Base-by-base conservation (phyloP, 192 early-diverging fungal species). In the Linnemannia zychae region DNA sequence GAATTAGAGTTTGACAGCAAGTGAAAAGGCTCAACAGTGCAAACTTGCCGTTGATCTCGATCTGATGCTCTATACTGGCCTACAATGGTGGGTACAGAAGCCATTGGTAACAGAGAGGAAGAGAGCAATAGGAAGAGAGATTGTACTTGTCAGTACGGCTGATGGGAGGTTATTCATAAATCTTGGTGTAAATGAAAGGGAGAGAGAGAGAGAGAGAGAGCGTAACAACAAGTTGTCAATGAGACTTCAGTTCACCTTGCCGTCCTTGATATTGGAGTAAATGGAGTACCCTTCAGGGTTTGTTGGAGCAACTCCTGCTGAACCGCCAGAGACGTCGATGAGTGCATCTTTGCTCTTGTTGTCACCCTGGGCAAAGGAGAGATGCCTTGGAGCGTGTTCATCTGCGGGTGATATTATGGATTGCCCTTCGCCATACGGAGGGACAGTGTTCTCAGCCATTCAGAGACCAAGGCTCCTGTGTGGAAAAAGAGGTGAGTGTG, bases 1-100 rank as follows among this genome's bases (percentile, higher is more conserved):
- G 15, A 47, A 31, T 47, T 71, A 47, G 31, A 48, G n/a, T 44
- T 44, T 24, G 22, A 20, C n/a, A 36, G 46, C 17, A 38, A 28
- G 15, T 7, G 47, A 47, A 11, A 33, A 44, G 34, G 40, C 40
- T 3, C 9, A 44, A 44, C 12, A 69, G 31, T n/a, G 12, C 3
- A 48, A 7, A 31, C 72, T 74, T 79, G 76, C 83, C 83, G 52
- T 85, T 85, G 63, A 85, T 85, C 15, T 85, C 83, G 70, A 85
- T 85, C 83, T 85, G 83, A 60, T 85, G 83, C 72, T 85, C 83
- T 37, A 85, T 73, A 75, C 83, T 85, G 47, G 67, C 83, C 83
- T 85, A 74, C 13, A 11, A 31, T 31, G 34, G 28, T 12, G 9
- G 6, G 11, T 33, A 24, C 46, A 1, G 57, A 9, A 24, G 37